Conservation (phyloP, 139 green algal species). For the Chlorella vulgaris region DNA sequence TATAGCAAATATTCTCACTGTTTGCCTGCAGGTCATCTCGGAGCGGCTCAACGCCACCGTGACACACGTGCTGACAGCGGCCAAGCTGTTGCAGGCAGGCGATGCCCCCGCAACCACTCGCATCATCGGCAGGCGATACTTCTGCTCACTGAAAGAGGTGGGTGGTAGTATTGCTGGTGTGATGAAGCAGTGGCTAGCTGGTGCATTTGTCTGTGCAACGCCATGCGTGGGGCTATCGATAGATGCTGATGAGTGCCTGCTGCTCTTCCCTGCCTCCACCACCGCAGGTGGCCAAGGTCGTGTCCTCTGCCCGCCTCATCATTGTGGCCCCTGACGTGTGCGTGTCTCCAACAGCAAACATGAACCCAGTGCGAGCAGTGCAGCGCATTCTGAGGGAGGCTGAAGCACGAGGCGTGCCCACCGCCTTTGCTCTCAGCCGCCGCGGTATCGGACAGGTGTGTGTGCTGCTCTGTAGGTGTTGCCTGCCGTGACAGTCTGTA, state of each 20-base stretch:
- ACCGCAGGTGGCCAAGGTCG: slow-evolving; percentile 80
- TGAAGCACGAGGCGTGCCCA: slow-evolving; percentile 41
- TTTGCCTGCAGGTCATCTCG: slow-evolving; percentile 47
- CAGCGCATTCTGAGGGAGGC: slow-evolving; percentile 62
- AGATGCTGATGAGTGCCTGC: no score
- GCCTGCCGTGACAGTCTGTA: not conserved
- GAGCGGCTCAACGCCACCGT: slow-evolving; percentile 23
- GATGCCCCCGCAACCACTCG: not conserved
- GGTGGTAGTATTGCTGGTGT: no score
- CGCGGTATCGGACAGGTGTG: slow-evolving; percentile 74
- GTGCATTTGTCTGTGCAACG: no score
- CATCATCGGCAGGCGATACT: slow-evolving; percentile 36
- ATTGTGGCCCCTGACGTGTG: slow-evolving; percentile 82
- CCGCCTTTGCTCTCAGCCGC: slow-evolving; percentile 80
- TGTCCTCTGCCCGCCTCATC: slow-evolving; percentile 57
- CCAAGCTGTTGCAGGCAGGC: slow-evolving; percentile 23
- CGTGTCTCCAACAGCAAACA: slow-evolving; percentile 24
- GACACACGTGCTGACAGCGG: not conserved
- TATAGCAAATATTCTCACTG: no score
- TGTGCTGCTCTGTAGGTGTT: not conserved
- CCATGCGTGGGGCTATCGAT: no score
- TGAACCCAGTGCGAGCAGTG: slow-evolving; percentile 55
- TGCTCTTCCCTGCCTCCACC: no score
- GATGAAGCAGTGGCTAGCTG: no score
- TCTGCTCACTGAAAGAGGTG: slow-evolving; percentile 52